Evolutionary conservation across 371 early-diverging fungal genomes (phyloP), one percentile per base, ranked within the genome.

Genomic region (Basidiobolus heterosporus): DNA sequence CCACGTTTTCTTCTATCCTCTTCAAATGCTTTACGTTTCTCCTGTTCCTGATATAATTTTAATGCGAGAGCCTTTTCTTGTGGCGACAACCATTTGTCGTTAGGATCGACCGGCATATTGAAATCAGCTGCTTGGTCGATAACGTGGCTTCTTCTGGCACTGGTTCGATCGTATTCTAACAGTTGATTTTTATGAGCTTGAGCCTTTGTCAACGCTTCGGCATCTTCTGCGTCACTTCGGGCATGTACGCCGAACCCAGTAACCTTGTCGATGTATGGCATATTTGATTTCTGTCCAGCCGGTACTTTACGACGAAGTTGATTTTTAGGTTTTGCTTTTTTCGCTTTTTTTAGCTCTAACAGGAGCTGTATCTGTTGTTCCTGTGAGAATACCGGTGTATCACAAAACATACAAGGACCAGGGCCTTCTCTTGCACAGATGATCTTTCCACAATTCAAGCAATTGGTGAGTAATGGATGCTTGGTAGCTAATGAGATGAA

Each of bases 361-460:
- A 63, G 61, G 40, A 76, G 57, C 21, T 65, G 64, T 19, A 76
- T 62, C 54, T 80, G 75, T 44, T 82, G 80, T 3, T 78, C 78
- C 13, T 70, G 69, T 21, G 78, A 83, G 49, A 80, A 60, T 0
- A 91, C 85, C 0, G 74, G 67, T 6, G 62, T 66, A 2, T 76
- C 78, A 56, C 93, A 92, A 48, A 72, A 78, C 30, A 81, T 74
- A 55, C 93, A 92, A 4, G 88, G 83, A 0, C 90, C 91, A 0
- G 80, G 72, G 0, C 89, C 90, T 51, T 92, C 91, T 14, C 58
- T 49, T 1, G 67, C 62, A 58, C 93, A 92, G 13, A 90, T 74
- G 48, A 92, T 86, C 48, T 83, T 85, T 14, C 93, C 93, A 55
- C 93, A 92, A 24, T 59, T 72, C 20, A 92, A 57, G 51, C 93